Percentiles rank a stretch among this genome's conserved stretches.
Evolutionary conservation across 352 stramenopile genomes (phyloP).

Genomic region (Lagenidium giganteum): DNA sequence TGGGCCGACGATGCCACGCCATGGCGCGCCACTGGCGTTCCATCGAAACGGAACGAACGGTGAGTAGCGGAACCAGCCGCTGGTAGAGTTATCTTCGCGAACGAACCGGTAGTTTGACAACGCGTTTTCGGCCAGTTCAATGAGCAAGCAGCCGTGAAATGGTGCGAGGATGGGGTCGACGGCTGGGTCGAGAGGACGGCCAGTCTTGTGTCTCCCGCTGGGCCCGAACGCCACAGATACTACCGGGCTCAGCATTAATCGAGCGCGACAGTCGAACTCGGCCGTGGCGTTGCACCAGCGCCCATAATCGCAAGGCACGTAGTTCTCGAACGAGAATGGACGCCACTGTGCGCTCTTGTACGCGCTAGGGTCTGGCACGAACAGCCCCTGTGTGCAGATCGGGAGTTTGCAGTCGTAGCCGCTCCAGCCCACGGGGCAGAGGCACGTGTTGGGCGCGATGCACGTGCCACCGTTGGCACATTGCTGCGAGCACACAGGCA

Average conservation of each 20-base stretch:
- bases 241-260: slow-evolving; percentile 23
- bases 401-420: slow-evolving; percentile 89
- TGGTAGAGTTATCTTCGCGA: slow-evolving; percentile 54
- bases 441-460: slow-evolving; percentile 90
- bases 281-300: slow-evolving; percentile 88
- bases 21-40: slow-evolving; percentile 44
- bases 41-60: slow-evolving; percentile 69
- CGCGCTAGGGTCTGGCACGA: slow-evolving; percentile 66
- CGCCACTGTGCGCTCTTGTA: slow-evolving; percentile 40
- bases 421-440: slow-evolving; percentile 85
- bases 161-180: slow-evolving; percentile 4
- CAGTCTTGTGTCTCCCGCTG: slow-evolving; percentile 11
- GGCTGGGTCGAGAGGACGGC: slow-evolving; percentile 9
- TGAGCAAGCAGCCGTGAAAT: slow-evolving; percentile 42
- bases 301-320: slow-evolving; percentile 81
- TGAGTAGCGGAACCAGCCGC: slow-evolving; percentile 73
- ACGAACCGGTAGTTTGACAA: slow-evolving; percentile 86
- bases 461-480: slow-evolving; percentile 88
- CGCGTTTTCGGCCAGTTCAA: slow-evolving; percentile 75
- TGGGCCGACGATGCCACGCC: slow-evolving; percentile 41
- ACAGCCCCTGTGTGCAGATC: slow-evolving; percentile 90
- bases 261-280: slow-evolving; percentile 89
- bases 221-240: slow-evolving; percentile 26
- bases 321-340: slow-evolving; percentile 49
- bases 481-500: slow-evolving; percentile 78